Evolutionary conservation across 2,329 filamentous ascomycete species (phyloP).

Genomic region (Microsporum ferrugineum): DNA sequence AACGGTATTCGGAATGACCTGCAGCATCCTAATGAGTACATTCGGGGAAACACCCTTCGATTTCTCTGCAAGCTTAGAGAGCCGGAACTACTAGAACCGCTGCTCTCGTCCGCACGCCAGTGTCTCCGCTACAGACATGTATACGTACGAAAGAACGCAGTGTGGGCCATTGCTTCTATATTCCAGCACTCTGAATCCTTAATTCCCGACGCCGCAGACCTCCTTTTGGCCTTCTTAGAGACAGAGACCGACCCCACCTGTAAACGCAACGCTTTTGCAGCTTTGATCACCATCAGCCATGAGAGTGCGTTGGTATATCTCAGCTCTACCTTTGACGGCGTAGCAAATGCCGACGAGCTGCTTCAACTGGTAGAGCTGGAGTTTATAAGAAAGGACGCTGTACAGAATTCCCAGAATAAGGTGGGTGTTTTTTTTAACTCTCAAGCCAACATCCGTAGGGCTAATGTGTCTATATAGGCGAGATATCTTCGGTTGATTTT

Average conservation of each 20-base stretch:
- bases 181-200: slow-evolving; percentile 80
- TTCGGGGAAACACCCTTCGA: slow-evolving; percentile 92
- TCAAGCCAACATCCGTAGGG: background rate
- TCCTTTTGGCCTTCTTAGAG: slow-evolving; percentile 80
- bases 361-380: slow-evolving; percentile 88
- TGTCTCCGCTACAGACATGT: slow-evolving; percentile 94
- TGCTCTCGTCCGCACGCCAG: slow-evolving; percentile 79
- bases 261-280: slow-evolving; percentile 95
- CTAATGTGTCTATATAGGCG: slow-evolving; percentile 43
- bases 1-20: slow-evolving; percentile 97
- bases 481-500: slow-evolving; percentile 91
- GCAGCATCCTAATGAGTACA: slow-evolving; percentile 96
- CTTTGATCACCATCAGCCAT: slow-evolving; percentile 80
- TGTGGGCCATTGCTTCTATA: slow-evolving; percentile 88
- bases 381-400: slow-evolving; percentile 95
- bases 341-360: slow-evolving; percentile 87
- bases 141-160: slow-evolving; percentile 96
- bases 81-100: slow-evolving; percentile 87
- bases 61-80: slow-evolving; percentile 96
- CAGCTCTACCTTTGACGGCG: slow-evolving; percentile 78
- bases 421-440: slow-evolving; percentile 30
- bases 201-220: slow-evolving; percentile 89
- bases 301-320: slow-evolving; percentile 84
- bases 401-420: slow-evolving; percentile 90
- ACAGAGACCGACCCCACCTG: slow-evolving; percentile 87